Percentiles rank a stretch among this genome's conserved stretches.
phyloP scores from a whole-genome alignment of 495 filamentous ascomycete species.

The Talaromyces borbonicus region DNA sequence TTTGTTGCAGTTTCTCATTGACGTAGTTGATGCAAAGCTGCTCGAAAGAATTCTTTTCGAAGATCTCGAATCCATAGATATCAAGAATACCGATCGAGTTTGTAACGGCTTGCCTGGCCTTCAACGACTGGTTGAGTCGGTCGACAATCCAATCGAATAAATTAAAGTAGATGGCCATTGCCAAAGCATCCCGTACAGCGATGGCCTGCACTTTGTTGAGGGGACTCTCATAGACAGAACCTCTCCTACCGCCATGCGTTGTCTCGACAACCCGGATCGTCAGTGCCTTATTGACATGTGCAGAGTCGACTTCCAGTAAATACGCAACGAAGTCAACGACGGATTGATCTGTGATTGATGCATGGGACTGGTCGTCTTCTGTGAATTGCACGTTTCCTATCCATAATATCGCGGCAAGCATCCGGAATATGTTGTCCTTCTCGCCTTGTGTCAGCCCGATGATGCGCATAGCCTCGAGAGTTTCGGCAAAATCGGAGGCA shows the following conservation, averaged over 20 bases:
- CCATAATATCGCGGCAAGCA: conserved; percentile 91
- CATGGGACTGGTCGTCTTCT: conserved; percentile 86
- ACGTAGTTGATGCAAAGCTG: conserved; percentile 99
- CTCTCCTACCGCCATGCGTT: conserved; percentile 66
- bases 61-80: conserved; percentile 99
- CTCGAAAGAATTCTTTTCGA: conserved; percentile 98
- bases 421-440: conserved; percentile 94
- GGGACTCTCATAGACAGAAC: conserved; percentile 83
- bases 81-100: conserved; percentile 96
- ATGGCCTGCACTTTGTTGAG: conserved; percentile 84
- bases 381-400: conserved; percentile 83
- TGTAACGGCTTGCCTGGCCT: conserved; percentile 60
- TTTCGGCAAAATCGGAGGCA: conserved; percentile 80
- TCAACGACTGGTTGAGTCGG: conserved; percentile 81
- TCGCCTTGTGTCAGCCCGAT: conserved; percentile 84
- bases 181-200: conserved; percentile 85
- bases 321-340: conserved; percentile 93
- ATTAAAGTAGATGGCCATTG: conserved; percentile 94
- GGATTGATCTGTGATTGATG: conserved; percentile 72
- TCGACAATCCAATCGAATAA: conserved; percentile 98
- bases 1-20: conserved; percentile 98
- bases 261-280: conserved; percentile 88
- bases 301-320: conserved; percentile 76
- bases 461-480: conserved; percentile 83
- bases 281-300: conserved; percentile 75